Evolutionary conservation across 106 monocot genomes (phyloP).

Genomic region (Alisma plantagoaquatica): DNA sequence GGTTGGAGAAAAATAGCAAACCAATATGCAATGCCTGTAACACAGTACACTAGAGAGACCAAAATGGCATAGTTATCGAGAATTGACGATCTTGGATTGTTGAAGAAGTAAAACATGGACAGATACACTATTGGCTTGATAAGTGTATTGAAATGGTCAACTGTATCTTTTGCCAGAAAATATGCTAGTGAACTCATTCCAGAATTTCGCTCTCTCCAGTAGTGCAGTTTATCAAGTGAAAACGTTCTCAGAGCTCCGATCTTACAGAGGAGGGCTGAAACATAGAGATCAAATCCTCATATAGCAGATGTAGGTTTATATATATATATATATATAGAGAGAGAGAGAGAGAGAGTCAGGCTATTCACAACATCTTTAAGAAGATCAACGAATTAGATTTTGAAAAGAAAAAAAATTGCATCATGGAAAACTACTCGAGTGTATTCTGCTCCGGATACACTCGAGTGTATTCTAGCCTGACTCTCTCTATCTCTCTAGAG

Average conservation of each 20-base stretch:
- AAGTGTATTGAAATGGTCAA: slow-evolving; percentile 85
- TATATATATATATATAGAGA: too few species aligned
- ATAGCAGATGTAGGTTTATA: not conserved
- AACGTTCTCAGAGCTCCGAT: slow-evolving; percentile 87
- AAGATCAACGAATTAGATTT: not conserved
- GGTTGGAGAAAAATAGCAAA: slow-evolving; percentile 83
- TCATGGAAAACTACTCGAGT: not conserved
- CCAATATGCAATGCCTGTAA: slow-evolving; percentile 79
- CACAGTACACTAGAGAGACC: slow-evolving; percentile 76
- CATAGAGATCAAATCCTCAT: not conserved
- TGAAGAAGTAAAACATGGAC: slow-evolving; percentile 96
- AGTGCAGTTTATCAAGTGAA: slow-evolving; percentile 65
- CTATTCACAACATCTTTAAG: too few species aligned
- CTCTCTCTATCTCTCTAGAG: too few species aligned
- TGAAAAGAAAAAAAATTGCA: not conserved
- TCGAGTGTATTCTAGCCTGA: too few species aligned
- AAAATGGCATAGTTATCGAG: slow-evolving; percentile 54
- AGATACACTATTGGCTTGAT: slow-evolving; percentile 87
- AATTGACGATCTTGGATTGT: slow-evolving; percentile 76
- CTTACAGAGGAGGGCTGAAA: slow-evolving; percentile 81
- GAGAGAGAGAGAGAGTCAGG: too few species aligned
- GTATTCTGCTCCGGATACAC: not conserved
- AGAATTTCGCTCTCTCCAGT: slow-evolving; percentile 76
- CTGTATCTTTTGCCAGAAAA: slow-evolving; percentile 77
- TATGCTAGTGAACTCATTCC: slow-evolving; percentile 93